These are phyloP conservation scores for Phytopythium aichiense DNA, from an alignment of 352 stramenopile species.

Conservation along the genomic window DNA sequence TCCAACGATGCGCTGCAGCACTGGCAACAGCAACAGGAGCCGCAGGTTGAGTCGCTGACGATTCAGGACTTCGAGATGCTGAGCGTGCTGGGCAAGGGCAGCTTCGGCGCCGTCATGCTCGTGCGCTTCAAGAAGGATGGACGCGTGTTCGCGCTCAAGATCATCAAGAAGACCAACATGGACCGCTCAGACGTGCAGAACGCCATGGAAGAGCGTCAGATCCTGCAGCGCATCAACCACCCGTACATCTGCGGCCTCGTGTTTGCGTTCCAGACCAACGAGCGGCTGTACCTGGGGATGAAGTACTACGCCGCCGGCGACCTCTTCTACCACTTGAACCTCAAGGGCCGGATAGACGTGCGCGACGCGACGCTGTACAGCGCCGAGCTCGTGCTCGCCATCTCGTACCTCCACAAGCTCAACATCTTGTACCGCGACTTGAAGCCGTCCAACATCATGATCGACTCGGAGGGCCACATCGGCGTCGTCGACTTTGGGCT, in stretches of 20 bases:
- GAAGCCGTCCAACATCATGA: constrained; percentile 89
- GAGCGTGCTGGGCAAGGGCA: constrained; percentile 81
- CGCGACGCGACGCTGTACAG: constrained; percentile 72
- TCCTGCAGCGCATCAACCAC: constrained; percentile 85
- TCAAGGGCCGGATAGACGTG: constrained; percentile 61
- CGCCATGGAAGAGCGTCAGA: constrained; percentile 87
- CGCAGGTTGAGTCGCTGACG: constrained; percentile 50
- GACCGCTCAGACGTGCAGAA: constrained; percentile 81
- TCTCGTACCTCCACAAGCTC: constrained; percentile 87
- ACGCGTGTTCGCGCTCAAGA: constrained; percentile 86
- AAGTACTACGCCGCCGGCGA: constrained; percentile 88
- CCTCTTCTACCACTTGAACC: constrained; percentile 87
- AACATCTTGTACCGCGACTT: constrained; percentile 88
- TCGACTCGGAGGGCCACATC: constrained; percentile 85
- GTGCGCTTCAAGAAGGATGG: constrained; percentile 88
- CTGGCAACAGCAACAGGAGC: constrained; percentile 9
- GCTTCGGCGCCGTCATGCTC: constrained; percentile 87
- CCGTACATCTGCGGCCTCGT: constrained; percentile 86
- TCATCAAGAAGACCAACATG: constrained; percentile 90
- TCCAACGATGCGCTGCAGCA: constrained; percentile 10
- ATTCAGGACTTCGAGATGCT: constrained; percentile 92
- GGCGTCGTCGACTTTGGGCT: constrained; percentile 87
- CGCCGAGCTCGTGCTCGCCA: constrained; percentile 83
- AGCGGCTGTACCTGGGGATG: constrained; percentile 87
- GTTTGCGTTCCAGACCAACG: constrained; percentile 88